Evolutionary conservation across 2,329 filamentous ascomycete species (phyloP).

Genomic region (Cadophora sp.): DNA sequence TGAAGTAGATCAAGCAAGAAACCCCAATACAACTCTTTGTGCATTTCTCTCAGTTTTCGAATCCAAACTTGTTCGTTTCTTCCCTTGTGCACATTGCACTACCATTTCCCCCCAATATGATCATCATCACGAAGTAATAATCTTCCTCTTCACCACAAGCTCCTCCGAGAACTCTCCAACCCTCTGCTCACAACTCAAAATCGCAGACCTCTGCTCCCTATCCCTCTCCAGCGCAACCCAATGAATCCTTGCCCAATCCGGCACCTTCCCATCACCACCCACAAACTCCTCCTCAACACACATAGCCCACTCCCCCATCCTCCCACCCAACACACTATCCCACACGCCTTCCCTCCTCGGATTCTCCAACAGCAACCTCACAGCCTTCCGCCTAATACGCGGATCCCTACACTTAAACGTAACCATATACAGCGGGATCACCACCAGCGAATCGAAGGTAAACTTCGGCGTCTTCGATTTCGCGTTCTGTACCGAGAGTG

Average conservation of each 20-base stretch:
- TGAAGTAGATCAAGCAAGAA: background rate
- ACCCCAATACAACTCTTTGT: background rate
- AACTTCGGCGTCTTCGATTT: slow-evolving; percentile 48
- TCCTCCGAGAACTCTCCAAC: background rate
- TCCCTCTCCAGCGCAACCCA: slow-evolving; percentile 22
- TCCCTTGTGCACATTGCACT: too few species aligned
- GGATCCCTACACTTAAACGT: slow-evolving; percentile 68
- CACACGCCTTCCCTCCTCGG: slow-evolving; percentile 69
- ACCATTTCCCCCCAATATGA: background rate
- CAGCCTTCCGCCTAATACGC: slow-evolving; percentile 62
- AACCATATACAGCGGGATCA: slow-evolving; percentile 67
- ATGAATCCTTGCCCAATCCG: slow-evolving; percentile 29
- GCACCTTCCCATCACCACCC: slow-evolving; percentile 15
- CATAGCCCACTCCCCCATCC: slow-evolving; percentile 29
- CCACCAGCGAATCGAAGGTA: slow-evolving; percentile 66
- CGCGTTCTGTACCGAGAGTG: slow-evolving; percentile 16
- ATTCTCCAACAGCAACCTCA: slow-evolving; percentile 63
- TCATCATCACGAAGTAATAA: slow-evolving; percentile 22
- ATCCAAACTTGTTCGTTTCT: background rate
- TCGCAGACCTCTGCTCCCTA: slow-evolving; percentile 20
- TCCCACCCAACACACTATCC: slow-evolving; percentile 50
- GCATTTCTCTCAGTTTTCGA: background rate
- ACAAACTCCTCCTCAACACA: slow-evolving; percentile 29
- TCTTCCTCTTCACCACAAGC: slow-evolving; percentile 18
- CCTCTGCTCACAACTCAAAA: slow-evolving; percentile 28